Evolutionary conservation across 2,329 filamentous ascomycete genomes (phyloP).

Genomic region (Cordyceps pruinosa): DNA sequence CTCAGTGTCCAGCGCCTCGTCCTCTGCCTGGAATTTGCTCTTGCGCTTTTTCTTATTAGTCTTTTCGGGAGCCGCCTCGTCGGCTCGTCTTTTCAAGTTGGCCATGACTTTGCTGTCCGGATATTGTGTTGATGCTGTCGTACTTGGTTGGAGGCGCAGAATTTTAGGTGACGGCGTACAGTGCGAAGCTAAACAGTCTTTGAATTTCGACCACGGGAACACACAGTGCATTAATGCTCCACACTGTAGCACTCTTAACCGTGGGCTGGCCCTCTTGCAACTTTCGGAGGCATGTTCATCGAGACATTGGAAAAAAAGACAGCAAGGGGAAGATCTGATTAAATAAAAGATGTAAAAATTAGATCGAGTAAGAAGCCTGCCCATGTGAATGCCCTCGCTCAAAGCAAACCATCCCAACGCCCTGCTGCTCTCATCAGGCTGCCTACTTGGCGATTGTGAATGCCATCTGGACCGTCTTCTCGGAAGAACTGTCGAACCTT

Average conservation of each 20-base stretch:
- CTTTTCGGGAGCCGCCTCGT: constrained; percentile 36
- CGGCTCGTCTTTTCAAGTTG: constrained; percentile 49
- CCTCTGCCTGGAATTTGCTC: constrained; percentile 45
- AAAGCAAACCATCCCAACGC: background rate
- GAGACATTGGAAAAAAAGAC: no score
- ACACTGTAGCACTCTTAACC: background rate
- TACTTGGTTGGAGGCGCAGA: background rate
- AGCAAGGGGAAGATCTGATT: no score
- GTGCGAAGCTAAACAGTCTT: background rate
- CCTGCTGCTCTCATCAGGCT: background rate
- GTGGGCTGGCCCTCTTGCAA: constrained; percentile 1
- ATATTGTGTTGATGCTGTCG: background rate
- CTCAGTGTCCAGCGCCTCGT: constrained; percentile 56
- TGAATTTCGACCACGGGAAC: background rate
- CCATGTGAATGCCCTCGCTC: background rate
- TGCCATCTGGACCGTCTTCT: constrained; percentile 1
- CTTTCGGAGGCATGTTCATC: no score
- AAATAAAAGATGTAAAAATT: no score
- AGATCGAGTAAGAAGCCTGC: background rate
- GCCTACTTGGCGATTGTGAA: background rate
- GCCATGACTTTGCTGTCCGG: constrained; percentile 25
- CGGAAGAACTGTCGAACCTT: constrained; percentile 3
- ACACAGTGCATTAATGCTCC: background rate
- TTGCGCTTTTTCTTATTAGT: constrained; percentile 53
- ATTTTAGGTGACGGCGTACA: constrained; percentile 5